Percentiles rank a stretch among this genome's conserved stretches.
phyloP scores from a whole-genome alignment of 441 rosid genomes.

The Melastoma candidum region DNA sequence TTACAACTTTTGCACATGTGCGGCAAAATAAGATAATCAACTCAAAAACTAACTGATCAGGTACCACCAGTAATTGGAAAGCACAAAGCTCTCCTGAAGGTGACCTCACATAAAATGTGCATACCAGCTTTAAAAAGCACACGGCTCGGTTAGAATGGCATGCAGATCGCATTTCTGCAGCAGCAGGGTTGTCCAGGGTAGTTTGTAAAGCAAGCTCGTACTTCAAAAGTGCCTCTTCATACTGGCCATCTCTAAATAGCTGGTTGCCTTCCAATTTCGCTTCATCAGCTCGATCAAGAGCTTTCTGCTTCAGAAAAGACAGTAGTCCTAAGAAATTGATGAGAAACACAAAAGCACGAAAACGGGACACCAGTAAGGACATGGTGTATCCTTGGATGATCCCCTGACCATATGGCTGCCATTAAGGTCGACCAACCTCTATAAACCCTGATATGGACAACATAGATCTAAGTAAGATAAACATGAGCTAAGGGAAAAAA shows the following conservation, averaged over 20 bases:
- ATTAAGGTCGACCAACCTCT: no score
- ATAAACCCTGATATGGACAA: no score
- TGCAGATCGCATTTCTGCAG: slow-evolving; percentile 50
- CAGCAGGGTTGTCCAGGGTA: slow-evolving; percentile 29
- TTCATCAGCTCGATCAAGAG: slow-evolving; percentile 48
- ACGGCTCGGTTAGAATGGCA: slow-evolving; percentile 73
- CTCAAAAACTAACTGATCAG: no score
- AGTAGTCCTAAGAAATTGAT: slow-evolving; percentile 2
- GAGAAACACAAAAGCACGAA: not conserved
- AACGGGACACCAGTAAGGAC: not conserved
- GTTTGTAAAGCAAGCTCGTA: slow-evolving; percentile 57
- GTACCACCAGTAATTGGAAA: no score
- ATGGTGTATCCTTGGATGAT: no score
- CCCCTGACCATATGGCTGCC: no score
- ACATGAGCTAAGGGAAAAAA: no score
- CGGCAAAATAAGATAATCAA: no score
- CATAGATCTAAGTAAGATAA: no score
- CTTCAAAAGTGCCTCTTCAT: slow-evolving; percentile 68
- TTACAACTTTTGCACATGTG: not conserved
- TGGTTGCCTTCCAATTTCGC: slow-evolving; percentile 79
- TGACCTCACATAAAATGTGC: slow-evolving; percentile 3
- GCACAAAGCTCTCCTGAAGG: not conserved
- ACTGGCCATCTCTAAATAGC: slow-evolving; percentile 49
- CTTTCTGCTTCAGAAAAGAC: slow-evolving; percentile 29
- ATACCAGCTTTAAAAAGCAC: slow-evolving; percentile 75